Percentiles rank a stretch among this genome's conserved stretches.
Conservation (phyloP, 495 filamentous ascomycete genomes). For the Lichenothelia convexa region DNA sequence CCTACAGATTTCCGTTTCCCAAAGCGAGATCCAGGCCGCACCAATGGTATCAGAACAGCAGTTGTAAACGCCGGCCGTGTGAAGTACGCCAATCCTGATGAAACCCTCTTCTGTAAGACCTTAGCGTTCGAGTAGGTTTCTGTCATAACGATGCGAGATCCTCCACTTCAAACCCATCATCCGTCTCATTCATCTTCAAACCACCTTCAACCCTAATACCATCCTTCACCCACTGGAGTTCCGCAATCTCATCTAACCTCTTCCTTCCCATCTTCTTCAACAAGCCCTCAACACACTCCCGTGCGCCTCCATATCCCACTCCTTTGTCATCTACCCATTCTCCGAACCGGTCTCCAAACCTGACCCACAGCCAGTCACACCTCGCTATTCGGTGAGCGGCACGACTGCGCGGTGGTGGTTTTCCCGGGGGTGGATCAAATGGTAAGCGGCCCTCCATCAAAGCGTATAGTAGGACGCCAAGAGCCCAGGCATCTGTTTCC, state of each 20-base stretch:
- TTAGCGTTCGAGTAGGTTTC: too few relatives aligned
- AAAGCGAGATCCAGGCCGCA: too few relatives aligned
- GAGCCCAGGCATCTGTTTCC: conserved; percentile 80
- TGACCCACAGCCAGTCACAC: conserved; percentile 85
- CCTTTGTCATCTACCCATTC: conserved; percentile 46
- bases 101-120: too few relatives aligned
- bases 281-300: conserved; percentile 61
- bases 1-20: too few relatives aligned
- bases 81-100: too few relatives aligned
- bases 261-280: conserved; percentile 59
- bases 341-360: conserved; percentile 57
- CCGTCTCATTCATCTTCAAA: too few relatives aligned
- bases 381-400: conserved; percentile 88
- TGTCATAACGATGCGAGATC: too few relatives aligned
- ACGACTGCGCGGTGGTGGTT: conserved; percentile 39
- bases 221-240: conserved; percentile 54
- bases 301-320: conserved; percentile 49
- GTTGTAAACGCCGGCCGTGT: too few relatives aligned
- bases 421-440: conserved; percentile 65
- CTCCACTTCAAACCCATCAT: too few relatives aligned
- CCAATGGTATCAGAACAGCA: too few relatives aligned
- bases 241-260: conserved; percentile 48
- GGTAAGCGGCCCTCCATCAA: conserved; percentile 82
- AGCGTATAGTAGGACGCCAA: conserved; percentile 84
- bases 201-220: conserved; percentile 57